Evolutionary conservation across 1,139 yeast species (phyloP), one percentile per base, ranked within the genome.

Genomic region (Kodamaea alishanica): DNA sequence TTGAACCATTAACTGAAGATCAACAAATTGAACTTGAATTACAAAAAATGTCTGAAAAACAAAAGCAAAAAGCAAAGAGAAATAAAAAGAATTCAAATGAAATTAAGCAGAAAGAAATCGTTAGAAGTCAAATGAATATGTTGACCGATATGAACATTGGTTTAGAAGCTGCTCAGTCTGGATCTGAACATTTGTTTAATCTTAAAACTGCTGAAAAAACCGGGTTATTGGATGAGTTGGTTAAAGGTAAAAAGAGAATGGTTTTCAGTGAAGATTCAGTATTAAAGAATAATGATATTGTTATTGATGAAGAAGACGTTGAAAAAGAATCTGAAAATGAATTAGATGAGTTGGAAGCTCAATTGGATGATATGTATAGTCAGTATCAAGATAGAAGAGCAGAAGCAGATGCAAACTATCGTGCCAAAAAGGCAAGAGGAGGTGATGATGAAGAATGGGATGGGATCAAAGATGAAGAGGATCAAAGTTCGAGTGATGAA

Each of bases 121-220:
- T 77, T 39, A 79, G 97, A 65, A 83, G 89, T 84, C 97, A 92
- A 65, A 84, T 92, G 94, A 88, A 87, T 59, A 90, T 92, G 97
- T 71, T 86, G 44, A 86, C 96, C 2, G 96, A 95, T 55, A 79
- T 78, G 72, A 95, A 88, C 55, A 81, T 92, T 49, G 97, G 97
- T 73, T 72, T 88, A 34, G 98, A 92, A 60, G 96, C 96, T 12
- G 92, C 88, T n/a, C 77, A 77, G 40, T 66, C 77, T 41, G 96
- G 95, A 38, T 74, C 84, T 33, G 95, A 87, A 43, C 77, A 94
- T 1, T 67, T 90, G 44, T 92, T 92, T 67, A 87, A 83, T 56
- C 73, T 92, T 58, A 84, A 81, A 54, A 65, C 77, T 12, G 96
- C 97, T 2, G 88, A 86, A 60, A 85, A 84, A 58, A 82, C 95